Percentiles rank a stretch among this genome's conserved stretches.
Evolutionary conservation across 2,329 filamentous ascomycete species (phyloP).

Genomic region (Fusarium tuaranense): DNA sequence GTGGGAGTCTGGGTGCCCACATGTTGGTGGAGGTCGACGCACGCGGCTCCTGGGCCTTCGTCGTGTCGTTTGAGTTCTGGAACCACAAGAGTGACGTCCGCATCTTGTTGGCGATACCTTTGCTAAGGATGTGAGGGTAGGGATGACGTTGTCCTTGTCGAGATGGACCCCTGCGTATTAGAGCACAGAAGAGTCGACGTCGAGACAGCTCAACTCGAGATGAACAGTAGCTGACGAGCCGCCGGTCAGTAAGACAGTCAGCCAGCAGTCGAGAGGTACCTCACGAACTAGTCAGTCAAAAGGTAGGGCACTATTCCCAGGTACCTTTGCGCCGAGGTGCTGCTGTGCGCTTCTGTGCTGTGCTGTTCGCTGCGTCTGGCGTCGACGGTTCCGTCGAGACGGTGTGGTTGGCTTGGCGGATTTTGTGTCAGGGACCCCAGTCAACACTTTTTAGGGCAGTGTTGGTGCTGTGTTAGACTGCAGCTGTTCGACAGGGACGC

Average conservation of each 20-base stretch:
- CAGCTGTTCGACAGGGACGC: background rate
- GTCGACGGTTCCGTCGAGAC: conserved; percentile 33
- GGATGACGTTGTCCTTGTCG: background rate
- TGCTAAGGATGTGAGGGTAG: background rate
- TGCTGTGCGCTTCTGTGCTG: background rate
- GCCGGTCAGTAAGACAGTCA: background rate
- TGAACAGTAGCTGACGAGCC: conserved; percentile 1
- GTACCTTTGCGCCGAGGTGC: conserved; percentile 18
- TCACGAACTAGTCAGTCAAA: conserved; percentile 11
- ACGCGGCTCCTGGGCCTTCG: conserved; percentile 38
- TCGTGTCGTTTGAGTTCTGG: conserved; percentile 43
- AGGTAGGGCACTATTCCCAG: conserved; percentile 29
- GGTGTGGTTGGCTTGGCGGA: conserved; percentile 31
- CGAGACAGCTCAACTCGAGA: background rate
- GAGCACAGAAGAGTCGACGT: background rate
- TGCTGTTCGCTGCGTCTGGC: background rate
- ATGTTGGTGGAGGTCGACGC: conserved; percentile 36
- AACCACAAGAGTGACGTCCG: conserved; percentile 37
- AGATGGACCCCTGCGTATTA: background rate
- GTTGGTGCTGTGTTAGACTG: conserved; percentile 1
- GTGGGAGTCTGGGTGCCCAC: conserved; percentile 30
- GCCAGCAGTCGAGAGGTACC: background rate
- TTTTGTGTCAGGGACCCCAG: conserved; percentile 25
- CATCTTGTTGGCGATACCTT: conserved; percentile 12
- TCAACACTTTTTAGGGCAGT: conserved; percentile 3